phyloP scores from a whole-genome alignment of 768 basidiomycete species.

The Coprinellus micaceus region DNA sequence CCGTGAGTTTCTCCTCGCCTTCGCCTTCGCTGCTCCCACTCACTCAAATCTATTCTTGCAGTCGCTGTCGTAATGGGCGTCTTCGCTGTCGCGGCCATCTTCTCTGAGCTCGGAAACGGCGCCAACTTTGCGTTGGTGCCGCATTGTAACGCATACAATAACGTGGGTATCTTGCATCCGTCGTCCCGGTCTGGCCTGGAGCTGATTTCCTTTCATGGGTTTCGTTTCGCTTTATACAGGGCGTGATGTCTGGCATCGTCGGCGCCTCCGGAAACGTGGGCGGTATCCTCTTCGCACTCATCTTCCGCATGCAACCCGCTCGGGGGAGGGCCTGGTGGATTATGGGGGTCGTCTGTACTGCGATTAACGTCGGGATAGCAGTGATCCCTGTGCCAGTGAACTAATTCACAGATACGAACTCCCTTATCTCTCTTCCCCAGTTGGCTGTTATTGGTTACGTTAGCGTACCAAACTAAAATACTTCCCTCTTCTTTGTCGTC shows the following conservation, averaged over 20 bases:
- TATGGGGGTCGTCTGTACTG: conserved; percentile 39
- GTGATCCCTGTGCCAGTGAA: conserved; percentile 24
- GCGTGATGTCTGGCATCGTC: conserved; percentile 35
- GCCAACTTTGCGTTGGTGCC: conserved; percentile 15
- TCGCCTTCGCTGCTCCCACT: background rate
- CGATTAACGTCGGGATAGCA: conserved; percentile 22
- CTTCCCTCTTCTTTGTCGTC: background rate
- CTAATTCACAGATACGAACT: conserved; percentile 5
- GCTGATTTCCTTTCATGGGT: background rate
- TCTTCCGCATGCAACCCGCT: conserved; percentile 44
- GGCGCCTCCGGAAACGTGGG: conserved; percentile 38
- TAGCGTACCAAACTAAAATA: too few species aligned
- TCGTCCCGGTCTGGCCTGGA: background rate
- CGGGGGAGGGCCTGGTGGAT: conserved; percentile 46
- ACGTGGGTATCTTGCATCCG: background rate
- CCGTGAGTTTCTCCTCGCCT: conserved; percentile 27
- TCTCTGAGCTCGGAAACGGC: conserved; percentile 14
- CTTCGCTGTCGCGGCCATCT: conserved; percentile 32
- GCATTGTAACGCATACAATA: conserved; percentile 15
- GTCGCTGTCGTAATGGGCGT: conserved; percentile 37
- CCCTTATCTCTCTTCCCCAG: background rate
- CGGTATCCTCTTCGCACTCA: conserved; percentile 45
- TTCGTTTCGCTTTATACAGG: conserved; percentile 16
- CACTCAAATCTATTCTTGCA: conserved; percentile 1
- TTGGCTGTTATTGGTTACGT: conserved; percentile 1